Evolutionary conservation across 139 green algal species (phyloP).

Genomic region (Volvox reticuliferus): DNA sequence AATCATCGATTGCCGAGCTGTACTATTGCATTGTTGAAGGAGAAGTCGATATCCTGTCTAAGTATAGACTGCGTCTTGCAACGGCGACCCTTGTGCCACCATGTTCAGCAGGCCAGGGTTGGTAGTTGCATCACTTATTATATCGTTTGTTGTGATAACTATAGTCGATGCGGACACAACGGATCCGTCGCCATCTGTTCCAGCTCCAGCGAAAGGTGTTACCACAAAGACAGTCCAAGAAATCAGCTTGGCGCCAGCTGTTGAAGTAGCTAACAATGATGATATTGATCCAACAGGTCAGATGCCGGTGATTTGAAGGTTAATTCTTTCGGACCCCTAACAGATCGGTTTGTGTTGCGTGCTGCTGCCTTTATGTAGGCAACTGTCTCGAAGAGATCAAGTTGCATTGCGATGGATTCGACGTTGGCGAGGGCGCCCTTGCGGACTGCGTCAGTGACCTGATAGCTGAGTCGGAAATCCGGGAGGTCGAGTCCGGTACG

Average conservation of each 20-base stretch:
- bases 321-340: background rate
- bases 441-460: constrained; percentile 71
- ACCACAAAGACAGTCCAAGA: constrained; percentile 28
- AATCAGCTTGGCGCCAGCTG: constrained; percentile 48
- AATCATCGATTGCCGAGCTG: too few species aligned
- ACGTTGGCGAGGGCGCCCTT: constrained; percentile 62
- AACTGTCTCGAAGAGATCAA: constrained; percentile 70
- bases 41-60: too few species aligned
- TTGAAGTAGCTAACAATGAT: constrained; percentile 53
- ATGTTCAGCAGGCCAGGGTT: background rate
- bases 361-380: constrained; percentile 49
- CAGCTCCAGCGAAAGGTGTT: background rate
- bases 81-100: background rate
- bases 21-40: too few species aligned
- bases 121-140: background rate
- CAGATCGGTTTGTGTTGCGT: background rate
- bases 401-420: constrained; percentile 61
- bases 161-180: background rate
- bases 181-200: background rate
- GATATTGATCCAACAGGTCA: constrained; percentile 50
- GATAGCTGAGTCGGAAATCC: constrained; percentile 47
- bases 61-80: too few species aligned
- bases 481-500: constrained; percentile 43
- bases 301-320: background rate
- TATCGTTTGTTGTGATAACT: background rate